Conservation (phyloP, 192 early-diverging fungal genomes). For the Backusella liffmaniae region DNA sequence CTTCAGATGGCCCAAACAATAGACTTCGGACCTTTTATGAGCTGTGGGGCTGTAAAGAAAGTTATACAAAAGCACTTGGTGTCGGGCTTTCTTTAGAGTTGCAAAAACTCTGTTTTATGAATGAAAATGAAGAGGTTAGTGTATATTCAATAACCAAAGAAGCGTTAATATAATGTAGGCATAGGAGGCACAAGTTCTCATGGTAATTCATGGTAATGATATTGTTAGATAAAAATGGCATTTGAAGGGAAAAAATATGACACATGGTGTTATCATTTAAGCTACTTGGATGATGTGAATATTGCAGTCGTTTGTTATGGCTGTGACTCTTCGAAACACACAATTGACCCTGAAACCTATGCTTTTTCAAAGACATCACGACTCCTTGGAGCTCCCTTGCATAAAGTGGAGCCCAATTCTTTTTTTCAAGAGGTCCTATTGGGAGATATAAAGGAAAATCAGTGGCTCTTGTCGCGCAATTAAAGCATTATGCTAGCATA, state of each 20-base stretch:
- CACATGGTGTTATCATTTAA: conserved; percentile 17
- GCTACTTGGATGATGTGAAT: conserved; percentile 12
- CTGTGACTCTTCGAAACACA: not conserved
- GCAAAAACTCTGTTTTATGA: not conserved
- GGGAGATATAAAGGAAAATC: conserved; percentile 8
- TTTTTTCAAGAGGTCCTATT: conserved; percentile 6
- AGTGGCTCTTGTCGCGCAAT: conserved; percentile 11
- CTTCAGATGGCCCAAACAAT: not conserved
- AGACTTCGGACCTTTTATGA: conserved; percentile 17
- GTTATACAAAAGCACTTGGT: conserved; percentile 28
- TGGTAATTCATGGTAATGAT: not conserved
- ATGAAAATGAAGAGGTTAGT: conserved; percentile 5
- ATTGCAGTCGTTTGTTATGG: conserved; percentile 17
- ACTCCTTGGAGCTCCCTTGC: conserved; percentile 11
- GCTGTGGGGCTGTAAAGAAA: conserved; percentile 28
- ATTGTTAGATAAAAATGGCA: not conserved
- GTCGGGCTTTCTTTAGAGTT: conserved; percentile 15
- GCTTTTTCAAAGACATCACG: not conserved
- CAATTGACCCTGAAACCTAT: not conserved
- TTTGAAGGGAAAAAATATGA: not conserved
- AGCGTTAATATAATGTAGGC: not conserved
- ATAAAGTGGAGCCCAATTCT: not conserved
- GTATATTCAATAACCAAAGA: not conserved
- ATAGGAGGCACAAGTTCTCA: not conserved
- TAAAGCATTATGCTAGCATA: not conserved